Evolutionary conservation across 2,329 filamentous ascomycete species (phyloP), one percentile per base, ranked within the genome.

Genomic region (Verticillium zaregamsianum): DNA sequence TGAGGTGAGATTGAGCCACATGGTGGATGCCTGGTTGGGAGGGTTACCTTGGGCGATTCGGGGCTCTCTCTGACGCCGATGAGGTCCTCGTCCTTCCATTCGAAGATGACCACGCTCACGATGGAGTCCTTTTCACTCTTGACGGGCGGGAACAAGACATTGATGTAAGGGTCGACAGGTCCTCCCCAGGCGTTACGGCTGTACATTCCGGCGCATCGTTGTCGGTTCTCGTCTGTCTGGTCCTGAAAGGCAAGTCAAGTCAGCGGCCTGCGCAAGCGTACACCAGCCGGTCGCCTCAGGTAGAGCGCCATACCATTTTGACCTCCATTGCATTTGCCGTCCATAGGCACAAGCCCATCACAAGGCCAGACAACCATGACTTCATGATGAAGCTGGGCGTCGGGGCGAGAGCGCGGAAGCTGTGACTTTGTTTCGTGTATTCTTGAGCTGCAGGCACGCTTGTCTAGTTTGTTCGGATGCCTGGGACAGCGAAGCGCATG

Each of bases 131-230:
- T 76, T 15, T 45, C 28, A 20, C 5, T 31, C 28, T 58, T n/a
- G 15, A 31, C 9, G 66, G 86, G 83, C 49, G 90, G 77, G 71
- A 97, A 96, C 72, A 92, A 92, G 74, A 92, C 84, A 68, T 90
- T 83, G 74, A 98, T 97, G 78, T 92, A 96, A 23, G 94, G 94
- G 68, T 97, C 92, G 63, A 92, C 85, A 39, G 87, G 85, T 63
- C 94, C 94, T 69, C 92, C 92, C 94, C 94, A 98, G 58, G 90
- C 85, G 71, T 87, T 90, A 73, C 87, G 89, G 78, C 91, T 93
- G 80, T 97, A 98, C 93, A 98, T 97, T 79, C 82, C 86, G 61
- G 85, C 81, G 80, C 94, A 97, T 85, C 90, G 86, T 79, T 97
- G 91, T 71, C 87, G 83, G 71, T 94, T 90, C 39, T 89, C 84